These are phyloP conservation scores for Suhomyces panamericanus DNA, from an alignment of 1,139 yeast genomes.

Conservation along the genomic window DNA sequence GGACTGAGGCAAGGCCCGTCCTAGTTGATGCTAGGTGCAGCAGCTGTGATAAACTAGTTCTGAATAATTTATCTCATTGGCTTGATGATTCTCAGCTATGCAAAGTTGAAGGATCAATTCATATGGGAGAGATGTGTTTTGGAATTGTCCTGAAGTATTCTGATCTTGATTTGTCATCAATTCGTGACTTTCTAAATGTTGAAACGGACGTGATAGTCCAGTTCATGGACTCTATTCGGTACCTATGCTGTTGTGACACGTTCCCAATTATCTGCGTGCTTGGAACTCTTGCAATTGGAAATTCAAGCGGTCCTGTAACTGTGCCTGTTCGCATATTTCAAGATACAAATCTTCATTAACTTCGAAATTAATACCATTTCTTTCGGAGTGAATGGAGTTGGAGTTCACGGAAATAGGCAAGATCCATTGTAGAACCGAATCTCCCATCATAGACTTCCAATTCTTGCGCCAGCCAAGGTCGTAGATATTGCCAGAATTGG, in stretches of 20 bases:
- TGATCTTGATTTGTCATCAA: no score
- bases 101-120: no score
- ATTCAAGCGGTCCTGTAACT: slow-evolving; percentile 50
- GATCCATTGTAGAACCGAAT: slow-evolving; percentile 61
- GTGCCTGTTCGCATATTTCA: slow-evolving; percentile 42
- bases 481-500: slow-evolving; percentile 61
- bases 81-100: no score
- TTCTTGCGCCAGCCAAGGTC: slow-evolving; percentile 67
- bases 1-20: no score
- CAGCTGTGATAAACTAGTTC: no score
- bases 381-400: slow-evolving; percentile 25
- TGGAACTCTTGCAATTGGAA: slow-evolving; percentile 34
- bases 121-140: no score
- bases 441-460: slow-evolving; percentile 76
- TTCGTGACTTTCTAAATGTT: background rate
- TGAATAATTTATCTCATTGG: no score
- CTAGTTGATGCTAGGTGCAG: no score
- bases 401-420: slow-evolving; percentile 53
- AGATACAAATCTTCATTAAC: slow-evolving; percentile 46
- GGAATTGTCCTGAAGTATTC: no score
- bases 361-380: slow-evolving; percentile 54
- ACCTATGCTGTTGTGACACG: no score
- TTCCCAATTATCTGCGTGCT: background rate
- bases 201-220: background rate
- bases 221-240: background rate